Base-by-base conservation (phyloP, 1,139 yeast species). In the Taphrina communis region DNA sequence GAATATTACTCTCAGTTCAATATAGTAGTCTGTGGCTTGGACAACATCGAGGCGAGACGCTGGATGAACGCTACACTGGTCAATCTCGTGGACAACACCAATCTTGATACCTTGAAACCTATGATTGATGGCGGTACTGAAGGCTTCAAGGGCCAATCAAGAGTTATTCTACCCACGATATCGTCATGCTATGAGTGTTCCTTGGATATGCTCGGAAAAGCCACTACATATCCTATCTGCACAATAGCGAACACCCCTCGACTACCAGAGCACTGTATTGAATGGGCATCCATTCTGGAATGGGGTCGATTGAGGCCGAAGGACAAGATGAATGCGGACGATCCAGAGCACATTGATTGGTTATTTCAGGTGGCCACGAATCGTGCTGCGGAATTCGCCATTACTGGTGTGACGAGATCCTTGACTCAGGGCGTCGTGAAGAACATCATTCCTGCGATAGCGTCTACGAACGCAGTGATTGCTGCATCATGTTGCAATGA, bases 41-140 rank as follows among this genome's bases (percentile, higher is more conserved):
- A 94, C 76, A 87, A 90, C 65, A 88, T 94, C 8, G 96, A 89
- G 74, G 97, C 98, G 0, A 81, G 99, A 52, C 80, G 98, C 68
- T 93, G 97, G 96, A 89, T 93, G 72, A 94, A 93, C 77, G 87
- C 90, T 19, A 86, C 87, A 8, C 78, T 94, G 58, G 86, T 89
- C 1, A 81, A 85, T 5, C 75, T 90, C 75, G 90, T 89, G 6
- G 86, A 84, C 71, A 69, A 70, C 12, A 78, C 81, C 6, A 83
- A 84, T 67, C 85, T 85, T 44, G 84, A 84, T 60, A 78, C 82
- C 0, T 78, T 90, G 42, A 88, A 90, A 53, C 97, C 98, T 0
- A 79, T 94, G 76, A 86, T 94, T 42, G 99, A 94, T 76, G 98
- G 98, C 1, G 99, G 98, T 1, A 89, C 97, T 0, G 98, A 94